Conservation (phyloP, 1,139 yeast genomes). For the Taphrina wiesneri region DNA sequence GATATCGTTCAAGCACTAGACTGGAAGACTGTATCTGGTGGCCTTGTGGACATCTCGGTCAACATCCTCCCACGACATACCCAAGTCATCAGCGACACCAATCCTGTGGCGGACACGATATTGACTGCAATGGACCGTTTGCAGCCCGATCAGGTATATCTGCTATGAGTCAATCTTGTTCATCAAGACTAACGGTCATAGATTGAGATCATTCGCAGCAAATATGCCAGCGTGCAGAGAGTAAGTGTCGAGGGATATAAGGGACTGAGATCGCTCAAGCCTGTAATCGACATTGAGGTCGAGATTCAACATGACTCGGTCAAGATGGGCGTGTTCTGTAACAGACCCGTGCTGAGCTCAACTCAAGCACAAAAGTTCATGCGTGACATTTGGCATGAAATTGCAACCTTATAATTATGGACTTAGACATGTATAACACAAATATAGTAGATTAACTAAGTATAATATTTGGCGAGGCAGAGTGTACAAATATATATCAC, state of each 20-base stretch:
- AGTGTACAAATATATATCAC: too few species aligned
- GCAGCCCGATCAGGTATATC: not conserved
- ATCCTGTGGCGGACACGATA: too few species aligned
- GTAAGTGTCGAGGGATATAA: not conserved
- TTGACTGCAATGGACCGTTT: not conserved
- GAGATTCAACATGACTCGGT: constrained; percentile 37
- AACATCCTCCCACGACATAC: constrained; percentile 15
- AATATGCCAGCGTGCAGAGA: constrained; percentile 2
- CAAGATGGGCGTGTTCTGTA: constrained; percentile 39
- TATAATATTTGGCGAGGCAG: not conserved
- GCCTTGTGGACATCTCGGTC: constrained; percentile 13
- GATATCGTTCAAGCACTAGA: not conserved
- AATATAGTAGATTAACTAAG: not conserved
- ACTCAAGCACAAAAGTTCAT: not conserved
- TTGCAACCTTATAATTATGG: not conserved
- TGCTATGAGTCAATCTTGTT: not conserved
- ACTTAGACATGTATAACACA: not conserved
- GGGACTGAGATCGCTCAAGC: not conserved
- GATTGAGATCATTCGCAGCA: not conserved
- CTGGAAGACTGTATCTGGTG: constrained; percentile 5
- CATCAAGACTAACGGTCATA: not conserved
- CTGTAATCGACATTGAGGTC: constrained; percentile 38
- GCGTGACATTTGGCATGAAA: not conserved
- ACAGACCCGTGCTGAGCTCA: not conserved
- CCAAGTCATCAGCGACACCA: not conserved